These are phyloP conservation scores for Aegilops sharonensis DNA, from an alignment of 176 grass and related monocot species.

Conservation along the genomic window DNA sequence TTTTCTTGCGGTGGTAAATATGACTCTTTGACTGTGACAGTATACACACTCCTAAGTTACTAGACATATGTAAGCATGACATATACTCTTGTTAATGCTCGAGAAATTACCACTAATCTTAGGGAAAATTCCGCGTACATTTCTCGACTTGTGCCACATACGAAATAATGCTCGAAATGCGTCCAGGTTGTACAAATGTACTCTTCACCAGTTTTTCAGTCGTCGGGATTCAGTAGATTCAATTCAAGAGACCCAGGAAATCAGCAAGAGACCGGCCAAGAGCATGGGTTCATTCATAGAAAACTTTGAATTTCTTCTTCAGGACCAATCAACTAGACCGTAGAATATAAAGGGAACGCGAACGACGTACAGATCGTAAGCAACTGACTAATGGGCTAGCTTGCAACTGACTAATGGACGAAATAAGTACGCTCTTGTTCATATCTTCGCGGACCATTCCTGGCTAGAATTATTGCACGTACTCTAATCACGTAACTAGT, in stretches of 20 bases:
- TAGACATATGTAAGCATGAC: neutral
- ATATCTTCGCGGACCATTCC: constrained; percentile 36
- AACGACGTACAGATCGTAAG: neutral
- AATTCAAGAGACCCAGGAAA: constrained; percentile 16
- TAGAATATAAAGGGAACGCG: constrained; percentile 18
- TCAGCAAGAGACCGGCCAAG: neutral
- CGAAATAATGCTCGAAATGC: no score
- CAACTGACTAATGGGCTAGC: constrained; percentile 17
- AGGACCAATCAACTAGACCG: constrained; percentile 30
- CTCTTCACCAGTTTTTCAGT: neutral
- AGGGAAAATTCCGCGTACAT: constrained; percentile 10
- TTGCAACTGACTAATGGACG: constrained; percentile 31
- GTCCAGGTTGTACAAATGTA: neutral
- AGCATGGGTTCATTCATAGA: neutral
- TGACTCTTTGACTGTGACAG: neutral
- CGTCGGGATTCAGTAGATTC: constrained; percentile 21
- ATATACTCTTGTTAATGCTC: neutral
- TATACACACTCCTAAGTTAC: neutral
- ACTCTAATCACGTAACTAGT: constrained; percentile 8
- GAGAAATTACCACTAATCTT: constrained; percentile 24
- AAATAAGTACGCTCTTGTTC: neutral
- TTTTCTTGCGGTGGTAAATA: neutral
- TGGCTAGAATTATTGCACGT: neutral
- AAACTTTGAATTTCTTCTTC: constrained; percentile 39
- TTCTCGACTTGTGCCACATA: neutral